These are phyloP conservation scores for Colletotrichum sp. DNA, from an alignment of 2,329 filamentous ascomycete species.

Conservation along the genomic window DNA sequence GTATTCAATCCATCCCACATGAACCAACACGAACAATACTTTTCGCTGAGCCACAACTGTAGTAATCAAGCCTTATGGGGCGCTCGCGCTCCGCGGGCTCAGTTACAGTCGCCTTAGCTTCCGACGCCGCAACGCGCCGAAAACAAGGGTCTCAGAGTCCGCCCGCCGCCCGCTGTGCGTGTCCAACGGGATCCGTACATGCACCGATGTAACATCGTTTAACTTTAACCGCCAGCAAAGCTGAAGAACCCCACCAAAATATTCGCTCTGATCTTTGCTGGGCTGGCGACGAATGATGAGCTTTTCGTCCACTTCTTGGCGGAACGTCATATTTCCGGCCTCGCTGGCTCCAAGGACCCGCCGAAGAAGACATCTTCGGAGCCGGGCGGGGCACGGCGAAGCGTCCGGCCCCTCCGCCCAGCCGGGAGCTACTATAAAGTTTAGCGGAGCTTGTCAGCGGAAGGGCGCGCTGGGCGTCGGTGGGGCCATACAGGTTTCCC, in stretches of 20 bases:
- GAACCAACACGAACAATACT: not conserved
- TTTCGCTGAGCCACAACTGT: not conserved
- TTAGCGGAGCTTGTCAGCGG: not conserved
- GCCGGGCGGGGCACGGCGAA: not conserved
- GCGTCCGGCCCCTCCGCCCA: not conserved
- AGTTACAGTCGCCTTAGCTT: not conserved
- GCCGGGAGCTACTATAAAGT: not conserved
- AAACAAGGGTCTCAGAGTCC: not conserved
- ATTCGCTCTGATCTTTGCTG: not conserved
- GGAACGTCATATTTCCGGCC: not conserved
- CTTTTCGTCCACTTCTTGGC: not conserved
- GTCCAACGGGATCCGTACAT: not conserved
- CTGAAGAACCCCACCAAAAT: not conserved
- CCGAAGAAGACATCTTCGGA: not conserved
- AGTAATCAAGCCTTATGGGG: not conserved
- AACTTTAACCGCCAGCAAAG: not conserved
- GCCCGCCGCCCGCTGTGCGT: not conserved
- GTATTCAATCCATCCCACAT: not conserved
- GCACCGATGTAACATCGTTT: conserved; percentile 1
- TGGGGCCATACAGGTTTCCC: not conserved
- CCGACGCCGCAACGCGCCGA: not conserved
- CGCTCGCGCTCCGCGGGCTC: not conserved
- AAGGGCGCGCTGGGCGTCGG: not conserved
- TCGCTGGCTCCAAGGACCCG: not conserved
- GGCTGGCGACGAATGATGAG: not conserved